Percentiles rank a stretch among this genome's conserved stretches.
These are phyloP conservation scores for Lipomyces kockii DNA, from an alignment of 805 yeast genomes.

Conservation along the genomic window DNA sequence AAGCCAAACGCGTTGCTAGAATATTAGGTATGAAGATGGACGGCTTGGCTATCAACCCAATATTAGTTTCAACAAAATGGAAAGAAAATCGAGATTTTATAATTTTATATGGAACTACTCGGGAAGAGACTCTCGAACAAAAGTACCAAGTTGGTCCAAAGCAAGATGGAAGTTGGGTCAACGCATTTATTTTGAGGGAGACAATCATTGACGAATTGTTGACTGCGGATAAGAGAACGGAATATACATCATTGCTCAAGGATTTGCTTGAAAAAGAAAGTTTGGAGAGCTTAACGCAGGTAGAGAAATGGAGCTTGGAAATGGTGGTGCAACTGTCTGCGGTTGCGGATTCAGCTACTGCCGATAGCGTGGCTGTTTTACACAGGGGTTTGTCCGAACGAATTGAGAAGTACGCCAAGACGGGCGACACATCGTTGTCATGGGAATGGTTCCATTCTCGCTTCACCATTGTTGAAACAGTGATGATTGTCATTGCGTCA, in stretches of 20 bases:
- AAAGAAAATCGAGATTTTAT: conserved; percentile 65
- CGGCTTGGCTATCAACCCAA: conserved; percentile 27
- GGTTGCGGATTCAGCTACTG: conserved; percentile 10
- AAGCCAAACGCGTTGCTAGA: conserved; percentile 42
- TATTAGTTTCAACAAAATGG: conserved; percentile 26
- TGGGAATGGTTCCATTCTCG: conserved; percentile 32
- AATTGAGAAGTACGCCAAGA: background rate
- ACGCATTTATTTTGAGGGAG: conserved; percentile 49
- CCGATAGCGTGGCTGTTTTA: conserved; percentile 3
- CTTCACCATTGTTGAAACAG: conserved; percentile 24
- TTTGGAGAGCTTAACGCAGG: conserved; percentile 41
- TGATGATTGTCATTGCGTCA: conserved; percentile 19
- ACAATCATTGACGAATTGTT: conserved; percentile 46
- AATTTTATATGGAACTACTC: conserved; percentile 59
- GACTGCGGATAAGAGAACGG: conserved; percentile 39
- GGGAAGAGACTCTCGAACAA: conserved; percentile 39
- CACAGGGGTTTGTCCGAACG: conserved; percentile 14
- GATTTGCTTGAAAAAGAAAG: conserved; percentile 23
- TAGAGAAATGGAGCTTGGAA: conserved; percentile 48
- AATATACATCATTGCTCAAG: conserved; percentile 38
- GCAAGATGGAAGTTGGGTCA: conserved; percentile 44
- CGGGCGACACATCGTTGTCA: background rate
- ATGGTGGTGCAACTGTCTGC: conserved; percentile 34
- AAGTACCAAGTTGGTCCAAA: conserved; percentile 41
- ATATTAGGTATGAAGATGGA: conserved; percentile 43